Evolutionary conservation across 164 flowering plant genomes (phyloP).

Genomic region (Chimonanthus praecox): DNA sequence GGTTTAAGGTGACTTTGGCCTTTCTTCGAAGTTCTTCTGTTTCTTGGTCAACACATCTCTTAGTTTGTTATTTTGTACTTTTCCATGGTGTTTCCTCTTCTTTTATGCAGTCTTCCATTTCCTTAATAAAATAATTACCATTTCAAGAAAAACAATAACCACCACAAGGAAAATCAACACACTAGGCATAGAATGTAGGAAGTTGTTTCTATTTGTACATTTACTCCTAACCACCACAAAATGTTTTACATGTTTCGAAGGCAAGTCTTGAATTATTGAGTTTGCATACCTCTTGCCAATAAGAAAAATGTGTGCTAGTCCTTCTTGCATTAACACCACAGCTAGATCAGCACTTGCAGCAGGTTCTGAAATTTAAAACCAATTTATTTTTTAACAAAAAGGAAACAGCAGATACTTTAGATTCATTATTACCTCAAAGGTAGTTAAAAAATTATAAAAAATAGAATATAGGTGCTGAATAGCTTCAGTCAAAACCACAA

Average conservation of each 20-base stretch:
- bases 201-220: not conserved
- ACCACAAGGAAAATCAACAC: no score
- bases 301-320: constrained; percentile 70
- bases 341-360: constrained; percentile 95
- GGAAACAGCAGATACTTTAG: not conserved
- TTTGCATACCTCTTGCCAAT: constrained; percentile 76
- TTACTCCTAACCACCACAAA: not conserved
- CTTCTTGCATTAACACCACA: constrained; percentile 94
- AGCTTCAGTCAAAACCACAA: no score
- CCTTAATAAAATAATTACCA: no score
- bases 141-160: no score
- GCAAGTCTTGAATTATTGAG: not conserved
- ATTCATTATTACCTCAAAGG: not conserved
- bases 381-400: not conserved
- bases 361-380: constrained; percentile 51
- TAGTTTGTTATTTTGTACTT: no score
- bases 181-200: no score
- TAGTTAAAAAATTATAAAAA: not conserved
- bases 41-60: no score
- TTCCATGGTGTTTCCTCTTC: no score
- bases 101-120: no score
- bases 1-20: no score
- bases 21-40: no score
- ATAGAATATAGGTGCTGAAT: no score
- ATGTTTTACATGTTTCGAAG: not conserved